A percentile compares a stretch with the other conserved stretches of the same genome.
Conservation (phyloP, 768 basidiomycete genomes). For the Tricholoma bakamatsutake region DNA sequence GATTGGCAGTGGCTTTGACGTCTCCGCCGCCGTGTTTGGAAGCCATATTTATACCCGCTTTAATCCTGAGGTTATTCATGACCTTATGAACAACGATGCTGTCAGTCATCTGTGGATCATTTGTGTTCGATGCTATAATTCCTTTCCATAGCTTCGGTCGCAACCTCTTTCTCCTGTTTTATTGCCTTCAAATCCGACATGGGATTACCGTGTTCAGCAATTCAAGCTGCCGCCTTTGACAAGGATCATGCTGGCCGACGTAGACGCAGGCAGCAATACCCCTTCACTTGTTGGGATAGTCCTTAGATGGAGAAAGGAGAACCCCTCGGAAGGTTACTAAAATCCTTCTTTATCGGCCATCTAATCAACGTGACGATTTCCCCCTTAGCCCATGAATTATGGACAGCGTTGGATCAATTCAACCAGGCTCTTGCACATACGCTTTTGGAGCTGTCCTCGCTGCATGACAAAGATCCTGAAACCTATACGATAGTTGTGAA, state of each 20-base stretch:
- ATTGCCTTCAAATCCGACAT: conserved; percentile 57
- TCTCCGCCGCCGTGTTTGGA: conserved; percentile 89
- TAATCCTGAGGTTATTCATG: conserved; percentile 60
- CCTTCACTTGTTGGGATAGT: conserved; percentile 92
- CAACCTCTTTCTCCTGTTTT: conserved; percentile 45
- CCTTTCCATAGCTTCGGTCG: conserved; percentile 3
- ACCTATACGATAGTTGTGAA: conserved; percentile 55
- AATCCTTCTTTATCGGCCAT: conserved; percentile 3
- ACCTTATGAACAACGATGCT: conserved; percentile 52
- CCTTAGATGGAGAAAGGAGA: conserved; percentile 77
- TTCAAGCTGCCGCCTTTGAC: conserved; percentile 83
- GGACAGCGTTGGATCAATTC: conserved; percentile 56
- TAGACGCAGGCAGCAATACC: conserved; percentile 94
- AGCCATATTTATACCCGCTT: conserved; percentile 92
- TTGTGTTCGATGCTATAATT: neutral
- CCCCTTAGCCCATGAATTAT: conserved; percentile 51
- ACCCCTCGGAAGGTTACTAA: conserved; percentile 45
- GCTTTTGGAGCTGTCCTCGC: conserved; percentile 43
- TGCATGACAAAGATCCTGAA: conserved; percentile 40
- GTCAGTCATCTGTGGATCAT: conserved; percentile 25
- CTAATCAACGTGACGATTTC: conserved; percentile 3
- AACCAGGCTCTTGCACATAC: conserved; percentile 56
- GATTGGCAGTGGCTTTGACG: conserved; percentile 96
- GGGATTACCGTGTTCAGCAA: conserved; percentile 66
- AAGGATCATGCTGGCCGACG: conserved; percentile 87